Conservation (phyloP, 2,329 filamentous ascomycete genomes). For the Talaromyces sp. region DNA sequence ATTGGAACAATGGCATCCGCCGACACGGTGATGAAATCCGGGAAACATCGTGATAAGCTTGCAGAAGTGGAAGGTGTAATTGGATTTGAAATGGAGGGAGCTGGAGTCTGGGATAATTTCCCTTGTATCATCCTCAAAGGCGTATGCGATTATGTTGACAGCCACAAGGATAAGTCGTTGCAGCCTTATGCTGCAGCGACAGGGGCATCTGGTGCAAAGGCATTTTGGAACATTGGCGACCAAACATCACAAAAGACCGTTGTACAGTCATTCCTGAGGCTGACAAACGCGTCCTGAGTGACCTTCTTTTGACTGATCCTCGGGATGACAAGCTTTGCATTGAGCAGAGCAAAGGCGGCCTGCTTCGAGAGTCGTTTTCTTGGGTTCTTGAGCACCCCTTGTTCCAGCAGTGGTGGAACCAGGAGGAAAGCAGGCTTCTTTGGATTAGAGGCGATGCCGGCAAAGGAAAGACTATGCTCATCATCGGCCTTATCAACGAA, state of each 20-base stretch:
- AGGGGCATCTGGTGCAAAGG: not conserved
- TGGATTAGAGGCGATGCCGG: slow-evolving; percentile 31
- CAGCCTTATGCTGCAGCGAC: not conserved
- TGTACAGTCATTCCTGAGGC: too few species aligned
- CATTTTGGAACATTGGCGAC: not conserved
- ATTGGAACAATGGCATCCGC: slow-evolving; percentile 3
- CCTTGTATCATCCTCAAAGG: not conserved
- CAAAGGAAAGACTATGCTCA: slow-evolving; percentile 35
- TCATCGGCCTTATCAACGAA: slow-evolving; percentile 24
- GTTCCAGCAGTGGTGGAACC: not conserved
- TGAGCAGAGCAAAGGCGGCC: not conserved
- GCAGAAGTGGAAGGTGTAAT: slow-evolving; percentile 4
- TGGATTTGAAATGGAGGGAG: slow-evolving; percentile 25
- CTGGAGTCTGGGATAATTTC: slow-evolving; percentile 18
- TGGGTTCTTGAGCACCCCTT: not conserved
- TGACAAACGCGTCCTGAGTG: not conserved
- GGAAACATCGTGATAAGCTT: slow-evolving; percentile 1
- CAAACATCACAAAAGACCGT: not conserved
- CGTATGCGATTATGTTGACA: not conserved
- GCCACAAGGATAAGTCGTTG: not conserved
- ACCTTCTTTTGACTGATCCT: slow-evolving; percentile 4
- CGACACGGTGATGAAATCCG: slow-evolving; percentile 2
- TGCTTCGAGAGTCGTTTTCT: not conserved
- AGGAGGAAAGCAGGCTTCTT: slow-evolving; percentile 15
- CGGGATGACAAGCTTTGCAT: not conserved